A percentile compares a stretch with the other conserved stretches of the same genome.
Evolutionary conservation across 1,284 basidiomycete species (phyloP).

Genomic region (Cryptococcus deneoformans): DNA sequence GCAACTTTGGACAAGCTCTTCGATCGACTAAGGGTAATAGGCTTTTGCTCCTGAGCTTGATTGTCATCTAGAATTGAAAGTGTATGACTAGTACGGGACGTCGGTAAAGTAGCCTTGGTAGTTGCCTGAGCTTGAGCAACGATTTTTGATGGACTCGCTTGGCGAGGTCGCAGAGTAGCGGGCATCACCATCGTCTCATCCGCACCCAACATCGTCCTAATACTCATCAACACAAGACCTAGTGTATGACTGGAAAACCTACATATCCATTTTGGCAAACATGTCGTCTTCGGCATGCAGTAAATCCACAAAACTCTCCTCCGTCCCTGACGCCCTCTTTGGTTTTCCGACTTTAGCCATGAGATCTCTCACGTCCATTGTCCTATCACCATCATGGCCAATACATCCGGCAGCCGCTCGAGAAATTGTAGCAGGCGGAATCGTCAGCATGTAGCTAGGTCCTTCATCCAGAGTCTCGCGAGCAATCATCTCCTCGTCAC

Average conservation of each 20-base stretch:
- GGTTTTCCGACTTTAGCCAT: constrained; percentile 29
- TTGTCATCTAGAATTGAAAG: too few species aligned
- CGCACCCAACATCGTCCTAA: constrained; percentile 15
- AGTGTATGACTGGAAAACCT: constrained; percentile 7
- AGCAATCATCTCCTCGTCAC: constrained; percentile 12
- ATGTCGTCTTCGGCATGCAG: constrained; percentile 19
- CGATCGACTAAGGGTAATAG: constrained; percentile 5
- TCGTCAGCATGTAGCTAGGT: constrained; percentile 5
- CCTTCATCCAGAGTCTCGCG: constrained; percentile 11
- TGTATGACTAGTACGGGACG: neutral
- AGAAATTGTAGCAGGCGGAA: neutral
- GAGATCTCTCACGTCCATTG: constrained; percentile 34
- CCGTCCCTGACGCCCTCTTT: constrained; percentile 32
- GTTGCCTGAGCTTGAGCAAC: neutral
- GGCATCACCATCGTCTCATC: constrained; percentile 15
- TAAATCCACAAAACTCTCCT: constrained; percentile 42
- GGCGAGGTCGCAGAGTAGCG: constrained; percentile 3
- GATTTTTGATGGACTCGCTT: neutral
- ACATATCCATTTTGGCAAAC: constrained; percentile 18
- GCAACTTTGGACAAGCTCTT: constrained; percentile 16
- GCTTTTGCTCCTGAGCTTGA: neutral
- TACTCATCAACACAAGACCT: neutral
- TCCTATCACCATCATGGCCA: constrained; percentile 19
- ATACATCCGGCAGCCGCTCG: neutral
- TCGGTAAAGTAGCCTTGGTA: neutral